Base-by-base conservation (phyloP, 345 rosid species). In the Euclidium syriacum region DNA sequence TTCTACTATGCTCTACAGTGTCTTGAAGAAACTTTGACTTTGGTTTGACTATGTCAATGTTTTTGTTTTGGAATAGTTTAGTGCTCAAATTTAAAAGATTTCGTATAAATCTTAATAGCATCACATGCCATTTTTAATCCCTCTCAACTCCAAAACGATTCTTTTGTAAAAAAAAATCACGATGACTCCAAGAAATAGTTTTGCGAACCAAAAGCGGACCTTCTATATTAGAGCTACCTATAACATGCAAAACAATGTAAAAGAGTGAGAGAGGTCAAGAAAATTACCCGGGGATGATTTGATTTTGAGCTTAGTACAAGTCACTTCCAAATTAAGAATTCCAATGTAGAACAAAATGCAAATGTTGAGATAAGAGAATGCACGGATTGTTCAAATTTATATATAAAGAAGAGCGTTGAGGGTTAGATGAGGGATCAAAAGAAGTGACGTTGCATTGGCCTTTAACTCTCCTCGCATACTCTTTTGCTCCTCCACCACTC, bases 401-500 rank as follows among this genome's bases (percentile, higher is more conserved):
- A 20, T 32, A 25, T 14, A 22, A 49, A 16, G 8, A 44, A 43
- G 17, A 25, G 66, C 34, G 35, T 14, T 35, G 55, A 22, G 7
- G n/a, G 42, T 43, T 38, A 15, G 29, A 6, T 20, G 5, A 50
- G 36, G 3, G 10, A n/a, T n/a, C n/a, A n/a, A 68, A 20, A 49
- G 58, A 52, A 53, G 48, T 44, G 40, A 56, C 48, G 71, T 55
- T 44, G 32, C 56, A 8, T 46, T 43, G 34, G 40, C 6, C 15
- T 10, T 47, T 35, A 41, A 25, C 33, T 18, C 55, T 33, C 5
- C 0, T 59, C 14, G 4, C 68, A 70, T 22, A 62, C 63, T 47
- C 74, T 70, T 67, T 62, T 54, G 52, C 2, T 53, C 38, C 58
- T 54, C 64, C 74, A 70, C 74, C 74, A 70, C 68, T 62, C 68